phyloP scores from a whole-genome alignment of 352 stramenopile genomes.

The Globisporangium canariense region DNA sequence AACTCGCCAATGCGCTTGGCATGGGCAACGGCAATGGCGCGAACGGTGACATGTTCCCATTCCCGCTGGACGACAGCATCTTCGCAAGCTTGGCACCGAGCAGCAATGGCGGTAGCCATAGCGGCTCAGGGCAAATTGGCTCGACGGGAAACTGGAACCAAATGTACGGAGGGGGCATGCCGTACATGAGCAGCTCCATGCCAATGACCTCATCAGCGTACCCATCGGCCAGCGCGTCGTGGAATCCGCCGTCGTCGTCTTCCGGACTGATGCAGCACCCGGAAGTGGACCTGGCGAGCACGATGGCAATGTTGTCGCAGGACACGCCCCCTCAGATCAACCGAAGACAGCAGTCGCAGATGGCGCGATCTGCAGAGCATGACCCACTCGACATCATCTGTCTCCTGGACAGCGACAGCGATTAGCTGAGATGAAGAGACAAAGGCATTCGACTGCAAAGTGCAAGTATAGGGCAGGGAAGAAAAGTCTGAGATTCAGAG shows the following conservation, averaged over 20 bases:
- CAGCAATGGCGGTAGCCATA: conserved; percentile 17
- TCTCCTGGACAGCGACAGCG: conserved; percentile 78
- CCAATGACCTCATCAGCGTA: conserved; percentile 20
- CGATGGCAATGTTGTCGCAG: conserved; percentile 59
- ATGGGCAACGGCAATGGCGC: conserved; percentile 6
- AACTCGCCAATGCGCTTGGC: conserved; percentile 16
- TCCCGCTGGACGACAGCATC: conserved; percentile 59
- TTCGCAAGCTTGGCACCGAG: conserved; percentile 29
- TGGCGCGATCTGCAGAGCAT: conserved; percentile 17
- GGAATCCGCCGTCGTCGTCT: conserved; percentile 13
- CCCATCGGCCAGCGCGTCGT: conserved; percentile 3
- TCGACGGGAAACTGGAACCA: conserved; percentile 27
- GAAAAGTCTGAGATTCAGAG: not conserved
- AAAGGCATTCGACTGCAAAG: not conserved
- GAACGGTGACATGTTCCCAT: conserved; percentile 41
- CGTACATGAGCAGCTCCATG: conserved; percentile 17
- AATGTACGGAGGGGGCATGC: conserved; percentile 24
- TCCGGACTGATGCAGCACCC: conserved; percentile 24
- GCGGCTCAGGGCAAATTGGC: not conserved
- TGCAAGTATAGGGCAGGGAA: not conserved
- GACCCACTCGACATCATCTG: conserved; percentile 67
- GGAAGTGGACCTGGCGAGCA: conserved; percentile 48
- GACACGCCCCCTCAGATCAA: conserved; percentile 53
- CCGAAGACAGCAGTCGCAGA: conserved; percentile 19
- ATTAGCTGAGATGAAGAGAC: conserved; percentile 24